Conservation (phyloP, 495 filamentous ascomycete genomes). For the Penicillium alfredii region DNA sequence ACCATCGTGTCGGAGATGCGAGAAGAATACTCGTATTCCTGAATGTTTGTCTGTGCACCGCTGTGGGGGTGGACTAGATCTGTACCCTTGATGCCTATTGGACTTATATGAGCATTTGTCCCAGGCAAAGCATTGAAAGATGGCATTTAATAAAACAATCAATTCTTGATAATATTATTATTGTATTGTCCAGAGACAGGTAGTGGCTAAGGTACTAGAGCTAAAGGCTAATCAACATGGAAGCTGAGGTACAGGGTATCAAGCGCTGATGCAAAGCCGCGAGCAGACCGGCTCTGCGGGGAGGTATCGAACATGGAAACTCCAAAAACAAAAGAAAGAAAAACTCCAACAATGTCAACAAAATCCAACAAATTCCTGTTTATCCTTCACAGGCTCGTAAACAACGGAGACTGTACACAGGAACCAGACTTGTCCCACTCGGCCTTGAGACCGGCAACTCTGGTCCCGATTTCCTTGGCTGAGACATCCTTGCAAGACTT, state of each 20-base stretch:
- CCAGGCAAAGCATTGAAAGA: too few species aligned
- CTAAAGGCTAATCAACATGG: constrained; percentile 11
- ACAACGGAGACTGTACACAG: constrained; percentile 7
- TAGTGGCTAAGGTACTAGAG: constrained; percentile 10
- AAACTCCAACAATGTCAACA: constrained; percentile 1
- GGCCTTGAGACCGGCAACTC: constrained; percentile 31
- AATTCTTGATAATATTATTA: constrained; percentile 17
- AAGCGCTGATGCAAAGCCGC: constrained; percentile 33
- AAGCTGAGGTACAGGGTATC: constrained; percentile 24
- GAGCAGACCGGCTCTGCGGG: constrained; percentile 22
- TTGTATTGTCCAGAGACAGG: constrained; percentile 9
- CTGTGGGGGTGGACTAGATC: too few species aligned
- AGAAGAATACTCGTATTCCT: too few species aligned
- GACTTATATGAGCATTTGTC: too few species aligned
- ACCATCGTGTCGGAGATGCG: too few species aligned
- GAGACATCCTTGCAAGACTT: constrained; percentile 39
- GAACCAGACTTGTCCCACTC: constrained; percentile 23
- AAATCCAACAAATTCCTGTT: too few species aligned
- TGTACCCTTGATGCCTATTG: too few species aligned
- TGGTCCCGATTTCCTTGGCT: constrained; percentile 33
- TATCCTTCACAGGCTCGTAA: constrained; percentile 13
- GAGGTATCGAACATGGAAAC: constrained; percentile 23
- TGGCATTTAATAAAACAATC: too few species aligned
- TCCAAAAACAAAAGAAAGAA: constrained; percentile 8
- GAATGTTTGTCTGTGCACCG: too few species aligned